Evolutionary conservation across 1,284 basidiomycete species (phyloP).

Genomic region (Ceratobasidium sp.): DNA sequence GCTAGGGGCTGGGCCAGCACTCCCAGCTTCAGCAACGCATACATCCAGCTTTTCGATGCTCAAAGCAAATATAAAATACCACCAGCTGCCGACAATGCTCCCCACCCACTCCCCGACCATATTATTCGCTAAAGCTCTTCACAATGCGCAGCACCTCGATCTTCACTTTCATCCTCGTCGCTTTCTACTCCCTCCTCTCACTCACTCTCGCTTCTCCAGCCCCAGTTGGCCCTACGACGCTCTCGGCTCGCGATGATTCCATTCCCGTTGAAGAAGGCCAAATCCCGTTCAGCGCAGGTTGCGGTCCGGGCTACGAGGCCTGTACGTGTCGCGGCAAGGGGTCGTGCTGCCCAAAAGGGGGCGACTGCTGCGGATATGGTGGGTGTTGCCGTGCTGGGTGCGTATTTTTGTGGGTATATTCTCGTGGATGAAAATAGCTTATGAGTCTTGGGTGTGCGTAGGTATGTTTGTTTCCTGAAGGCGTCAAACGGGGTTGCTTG

Average conservation of each 20-base stretch:
- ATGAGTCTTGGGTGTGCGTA: not conserved
- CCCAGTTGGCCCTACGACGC: not conserved
- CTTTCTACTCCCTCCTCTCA: not conserved
- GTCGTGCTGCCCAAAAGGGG: not conserved
- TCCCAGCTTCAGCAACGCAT: no score
- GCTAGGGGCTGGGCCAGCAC: no score
- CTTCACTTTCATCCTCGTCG: slow-evolving; percentile 5
- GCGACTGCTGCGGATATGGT: not conserved
- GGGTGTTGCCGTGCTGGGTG: not conserved
- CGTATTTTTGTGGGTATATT: not conserved
- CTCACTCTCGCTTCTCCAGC: not conserved
- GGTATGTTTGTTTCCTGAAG: not conserved
- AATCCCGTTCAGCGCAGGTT: not conserved
- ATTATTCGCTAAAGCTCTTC: no score
- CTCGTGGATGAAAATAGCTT: not conserved
- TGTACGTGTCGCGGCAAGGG: not conserved
- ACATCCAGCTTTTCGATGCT: no score
- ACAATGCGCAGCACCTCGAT: not conserved
- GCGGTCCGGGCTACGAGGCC: not conserved
- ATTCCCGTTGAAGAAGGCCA: no score
- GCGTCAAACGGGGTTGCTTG: not conserved
- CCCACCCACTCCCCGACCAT: no score
- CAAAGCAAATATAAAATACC: no score
- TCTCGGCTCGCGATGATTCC: not conserved
- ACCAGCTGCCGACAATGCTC: no score